Evolutionary conservation across 306 rosid species (phyloP).

Genomic region (Rosa rugosa): DNA sequence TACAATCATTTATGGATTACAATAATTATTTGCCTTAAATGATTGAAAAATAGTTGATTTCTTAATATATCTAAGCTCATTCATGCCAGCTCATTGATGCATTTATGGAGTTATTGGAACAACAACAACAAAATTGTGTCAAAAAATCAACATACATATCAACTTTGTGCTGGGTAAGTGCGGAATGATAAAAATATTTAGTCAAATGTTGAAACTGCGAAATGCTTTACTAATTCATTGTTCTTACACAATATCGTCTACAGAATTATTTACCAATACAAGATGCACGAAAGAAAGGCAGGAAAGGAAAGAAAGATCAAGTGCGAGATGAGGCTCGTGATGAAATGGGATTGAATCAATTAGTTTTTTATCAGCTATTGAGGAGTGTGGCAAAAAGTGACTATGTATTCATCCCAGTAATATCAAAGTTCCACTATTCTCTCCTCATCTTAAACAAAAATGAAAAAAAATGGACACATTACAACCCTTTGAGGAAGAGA

Average conservation of each 20-base stretch:
- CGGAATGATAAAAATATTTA: neutral
- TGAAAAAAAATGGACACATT: neutral
- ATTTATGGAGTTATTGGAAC: conserved; percentile 4
- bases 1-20: neutral
- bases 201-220: neutral
- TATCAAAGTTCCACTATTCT: neutral
- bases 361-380: neutral
- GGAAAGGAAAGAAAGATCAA: neutral
- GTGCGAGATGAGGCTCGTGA: neutral
- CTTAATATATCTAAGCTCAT: neutral
- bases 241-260: neutral
- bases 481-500: neutral
- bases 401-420: neutral
- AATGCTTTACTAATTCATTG: neutral
- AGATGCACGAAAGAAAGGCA: neutral
- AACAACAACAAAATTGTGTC: neutral
- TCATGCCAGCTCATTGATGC: neutral
- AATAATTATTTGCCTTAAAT: neutral
- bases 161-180: conserved; percentile 4
- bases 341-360: neutral
- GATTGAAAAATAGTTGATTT: neutral
- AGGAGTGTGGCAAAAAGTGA: neutral
- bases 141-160: conserved; percentile 1
- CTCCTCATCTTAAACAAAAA: neutral
- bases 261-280: neutral